phyloP scores from a whole-genome alignment of 805 yeast genomes.

The Yarrowia keelungensis region DNA sequence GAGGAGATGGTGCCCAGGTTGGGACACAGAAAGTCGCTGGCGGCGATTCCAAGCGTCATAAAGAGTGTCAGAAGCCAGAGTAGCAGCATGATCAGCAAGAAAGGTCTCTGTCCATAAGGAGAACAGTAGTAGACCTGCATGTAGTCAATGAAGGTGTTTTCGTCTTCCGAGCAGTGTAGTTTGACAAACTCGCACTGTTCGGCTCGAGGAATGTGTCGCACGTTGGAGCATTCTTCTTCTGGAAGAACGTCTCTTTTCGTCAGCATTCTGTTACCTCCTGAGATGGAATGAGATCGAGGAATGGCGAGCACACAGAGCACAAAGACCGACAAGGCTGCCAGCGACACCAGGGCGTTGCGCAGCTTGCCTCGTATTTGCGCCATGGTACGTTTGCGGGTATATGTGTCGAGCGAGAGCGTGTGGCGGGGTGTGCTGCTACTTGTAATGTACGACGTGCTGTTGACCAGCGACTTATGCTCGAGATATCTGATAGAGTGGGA shows the following conservation, averaged over 20 bases:
- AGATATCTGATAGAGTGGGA: constrained; percentile 15
- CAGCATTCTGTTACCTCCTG: constrained; percentile 19
- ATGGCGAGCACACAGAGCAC: constrained; percentile 23
- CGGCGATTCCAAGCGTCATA: constrained; percentile 73
- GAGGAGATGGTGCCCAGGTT: constrained; percentile 72
- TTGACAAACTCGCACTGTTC: constrained; percentile 52
- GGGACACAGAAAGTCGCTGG: constrained; percentile 84
- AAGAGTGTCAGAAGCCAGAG: constrained; percentile 57
- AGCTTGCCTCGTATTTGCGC: constrained; percentile 34
- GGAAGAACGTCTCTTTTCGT: constrained; percentile 12
- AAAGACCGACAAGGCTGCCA: constrained; percentile 9
- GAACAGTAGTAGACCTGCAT: constrained; percentile 48
- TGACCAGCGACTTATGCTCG: constrained; percentile 8
- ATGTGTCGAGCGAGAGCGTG: not conserved
- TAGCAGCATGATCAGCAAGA: constrained; percentile 41
- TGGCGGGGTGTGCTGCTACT: not conserved
- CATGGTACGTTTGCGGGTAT: not conserved
- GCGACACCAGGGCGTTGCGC: constrained; percentile 12
- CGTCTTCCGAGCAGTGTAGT: constrained; percentile 49
- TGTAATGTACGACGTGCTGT: constrained; percentile 5
- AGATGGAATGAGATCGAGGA: constrained; percentile 32
- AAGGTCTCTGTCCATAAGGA: constrained; percentile 7
- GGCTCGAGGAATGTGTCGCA: constrained; percentile 12
- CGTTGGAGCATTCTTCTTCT: constrained; percentile 26
- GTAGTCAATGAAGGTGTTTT: constrained; percentile 53